Evolutionary conservation across 140 eudicot genomes (phyloP), one percentile per base, ranked within the genome.

Genomic region (Ambrosia hybrid): DNA sequence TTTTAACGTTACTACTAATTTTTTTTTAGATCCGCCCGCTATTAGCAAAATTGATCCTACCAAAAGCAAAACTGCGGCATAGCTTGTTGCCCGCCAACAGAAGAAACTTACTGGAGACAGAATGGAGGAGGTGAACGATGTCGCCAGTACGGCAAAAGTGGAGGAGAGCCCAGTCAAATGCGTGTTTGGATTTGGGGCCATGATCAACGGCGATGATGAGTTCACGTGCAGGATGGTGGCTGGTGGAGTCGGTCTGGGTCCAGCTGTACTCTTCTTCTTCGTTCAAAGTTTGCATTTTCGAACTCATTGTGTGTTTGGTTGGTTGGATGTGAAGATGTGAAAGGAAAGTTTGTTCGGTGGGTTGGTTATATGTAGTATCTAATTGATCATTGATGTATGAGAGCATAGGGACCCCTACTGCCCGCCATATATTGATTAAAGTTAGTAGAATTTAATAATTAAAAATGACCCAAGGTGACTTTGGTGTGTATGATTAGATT

Each of bases 181-280:
- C 99, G 84, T 93, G 96, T 68, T 88, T 88, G 66, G 96, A 87
- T 38, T 88, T 86, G 6, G 97, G 96, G n/a, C 97, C 97, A 55
- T 93, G 97, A 86, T 93, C 97, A 2, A 93, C 79, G 37, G 96
- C 97, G 71, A 94, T 74, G 0, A 94, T 16, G 46, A 94, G 78
- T 60, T 86, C 95, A 26, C 99, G 91, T 8, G 85, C 92, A 3
- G 96, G 72, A 5, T 93, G 82, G 33, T 91, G 80, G 83, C 78
- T 90, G 48, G 83, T 86, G 34, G 87, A 82, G 65, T 87, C 68
- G 21, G 37, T 62, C 8, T 62, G 68, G 49, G 30, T 49, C 96
- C 96, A 93, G 65, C 71, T 88, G 85, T 90, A 93, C 78, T 84
- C 98, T 79, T 74, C 86, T n/a, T 87, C 96, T 65, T 93, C 97